Evolutionary conservation across 192 early-diverging fungal species (phyloP).

Genomic region (Coemansia sp.): DNA sequence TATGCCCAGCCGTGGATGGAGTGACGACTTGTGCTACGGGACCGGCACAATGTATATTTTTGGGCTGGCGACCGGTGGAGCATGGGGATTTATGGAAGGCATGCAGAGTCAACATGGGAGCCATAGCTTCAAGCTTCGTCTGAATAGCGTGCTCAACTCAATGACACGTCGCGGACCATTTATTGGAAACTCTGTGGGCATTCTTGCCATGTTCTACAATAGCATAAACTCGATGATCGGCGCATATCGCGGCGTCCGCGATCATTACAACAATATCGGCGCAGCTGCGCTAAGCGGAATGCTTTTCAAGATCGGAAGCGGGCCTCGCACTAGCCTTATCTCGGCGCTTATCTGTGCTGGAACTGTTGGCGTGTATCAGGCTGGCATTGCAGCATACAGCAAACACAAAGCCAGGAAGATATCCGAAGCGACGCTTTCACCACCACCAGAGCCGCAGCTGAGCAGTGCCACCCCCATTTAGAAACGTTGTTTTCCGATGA

Average conservation of each 20-base stretch:
- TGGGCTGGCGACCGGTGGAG: slow-evolving; percentile 70
- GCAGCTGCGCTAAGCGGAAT: slow-evolving; percentile 74
- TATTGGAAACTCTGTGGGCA: slow-evolving; percentile 76
- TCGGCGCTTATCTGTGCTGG: slow-evolving; percentile 61
- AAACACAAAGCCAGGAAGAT: slow-evolving; percentile 28
- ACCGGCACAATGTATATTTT: slow-evolving; percentile 76
- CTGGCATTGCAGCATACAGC: slow-evolving; percentile 28
- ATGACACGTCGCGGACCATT: slow-evolving; percentile 84
- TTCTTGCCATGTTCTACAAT: slow-evolving; percentile 83
- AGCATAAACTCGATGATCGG: slow-evolving; percentile 68
- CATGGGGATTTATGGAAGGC: slow-evolving; percentile 75
- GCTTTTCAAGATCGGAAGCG: slow-evolving; percentile 72
- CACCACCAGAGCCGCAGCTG: slow-evolving; percentile 47
- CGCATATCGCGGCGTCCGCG: slow-evolving; percentile 60
- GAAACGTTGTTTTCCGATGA: no score
- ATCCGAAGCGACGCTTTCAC: slow-evolving; percentile 2
- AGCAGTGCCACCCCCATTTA: slow-evolving; percentile 6
- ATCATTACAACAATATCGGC: slow-evolving; percentile 65
- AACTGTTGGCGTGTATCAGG: slow-evolving; percentile 57
- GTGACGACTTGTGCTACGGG: slow-evolving; percentile 82
- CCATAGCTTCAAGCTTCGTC: slow-evolving; percentile 65
- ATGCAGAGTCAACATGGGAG: slow-evolving; percentile 60
- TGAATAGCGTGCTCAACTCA: slow-evolving; percentile 79
- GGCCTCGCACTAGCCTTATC: slow-evolving; percentile 56
- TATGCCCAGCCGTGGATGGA: slow-evolving; percentile 73